Base-by-base conservation (phyloP, 1,284 basidiomycete species). In the Erythrobasidium hasegawianum region DNA sequence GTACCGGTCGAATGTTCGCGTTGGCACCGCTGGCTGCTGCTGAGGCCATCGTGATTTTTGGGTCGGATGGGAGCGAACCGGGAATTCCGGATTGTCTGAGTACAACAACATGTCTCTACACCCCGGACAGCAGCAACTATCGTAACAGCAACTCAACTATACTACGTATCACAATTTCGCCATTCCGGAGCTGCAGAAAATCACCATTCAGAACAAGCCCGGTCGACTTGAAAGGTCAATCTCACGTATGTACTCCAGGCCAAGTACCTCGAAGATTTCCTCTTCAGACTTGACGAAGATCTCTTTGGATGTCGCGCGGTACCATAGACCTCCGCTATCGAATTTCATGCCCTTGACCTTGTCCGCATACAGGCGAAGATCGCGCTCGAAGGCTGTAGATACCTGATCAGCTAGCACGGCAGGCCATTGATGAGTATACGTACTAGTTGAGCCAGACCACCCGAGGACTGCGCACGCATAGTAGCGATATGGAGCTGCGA, bases 381-480 rank as follows among this genome's bases (percentile, higher is more conserved):
- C 89, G n/a, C 88, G 80, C 74, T 90, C 82, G 71, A 91, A 90
- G 83, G 87, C 85, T 56, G 82, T n/a, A n/a, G n/a, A n/a, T n/a
- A n/a, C n/a, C n/a, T n/a, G n/a, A n/a, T n/a, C n/a, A n/a, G n/a
- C n/a, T n/a, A n/a, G n/a, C n/a, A n/a, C n/a, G n/a, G n/a, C n/a
- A n/a, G n/a, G n/a, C n/a, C n/a, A n/a, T n/a, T n/a, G n/a, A n/a
- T n/a, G n/a, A n/a, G n/a, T 26, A 62, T n/a, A 24, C 47, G 26
- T 53, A 53, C 47, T 50, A 10, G 20, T 61, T 26, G 33, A 59
- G 20, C 75, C 81, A 70, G 64, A 86, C 87, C 88, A 90, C 41
- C 89, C 89, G 22, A 88, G 80, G 1, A 90, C 82, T 0, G 87
- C 87, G 0, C 85, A 86, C 85, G 87, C 89, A 72, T 88, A 90